A percentile compares a stretch with the other conserved stretches of the same genome.
phyloP scores from a whole-genome alignment of 805 yeast species.

The Candida palmyrensis region DNA sequence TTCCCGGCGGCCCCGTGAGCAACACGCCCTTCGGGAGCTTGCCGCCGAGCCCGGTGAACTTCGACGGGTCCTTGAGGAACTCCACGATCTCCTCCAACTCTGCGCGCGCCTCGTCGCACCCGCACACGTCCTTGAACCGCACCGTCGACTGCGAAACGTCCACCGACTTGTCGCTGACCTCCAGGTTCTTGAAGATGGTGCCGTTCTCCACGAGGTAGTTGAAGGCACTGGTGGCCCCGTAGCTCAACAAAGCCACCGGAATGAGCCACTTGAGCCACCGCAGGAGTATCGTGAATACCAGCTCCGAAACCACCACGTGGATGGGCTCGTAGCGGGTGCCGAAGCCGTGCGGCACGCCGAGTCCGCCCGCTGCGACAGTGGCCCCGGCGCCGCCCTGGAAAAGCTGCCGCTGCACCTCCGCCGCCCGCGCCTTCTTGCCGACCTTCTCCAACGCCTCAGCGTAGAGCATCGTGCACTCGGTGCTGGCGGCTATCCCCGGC shows the following conservation, averaged over 20 bases:
- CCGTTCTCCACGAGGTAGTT: slow-evolving; percentile 79
- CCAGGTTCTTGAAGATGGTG: slow-evolving; percentile 70
- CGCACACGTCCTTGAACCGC: slow-evolving; percentile 88
- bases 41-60: slow-evolving; percentile 95
- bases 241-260: slow-evolving; percentile 73
- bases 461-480: slow-evolving; percentile 75
- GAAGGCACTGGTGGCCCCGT: slow-evolving; percentile 75
- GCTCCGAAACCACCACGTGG: slow-evolving; percentile 89
- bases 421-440: slow-evolving; percentile 79
- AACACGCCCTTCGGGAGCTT: slow-evolving; percentile 96
- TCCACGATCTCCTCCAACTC: slow-evolving; percentile 98
- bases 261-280: slow-evolving; percentile 88
- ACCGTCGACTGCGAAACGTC: slow-evolving; percentile 85
- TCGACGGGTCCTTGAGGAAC: slow-evolving; percentile 91
- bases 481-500: slow-evolving; percentile 81
- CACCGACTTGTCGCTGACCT: slow-evolving; percentile 69
- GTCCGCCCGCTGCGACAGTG: slow-evolving; percentile 7
- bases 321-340: slow-evolving; percentile 81
- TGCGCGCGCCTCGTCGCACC: slow-evolving; percentile 97
- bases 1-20: slow-evolving; percentile 98
- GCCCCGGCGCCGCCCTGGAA: slow-evolving; percentile 9
- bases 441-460: slow-evolving; percentile 72
- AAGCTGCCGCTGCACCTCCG: slow-evolving; percentile 48
- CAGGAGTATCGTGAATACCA: slow-evolving; percentile 69
- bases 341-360: slow-evolving; percentile 13